Evolutionary conservation across 768 basidiomycete species (phyloP).

Genomic region (Collybiopsis confluens): DNA sequence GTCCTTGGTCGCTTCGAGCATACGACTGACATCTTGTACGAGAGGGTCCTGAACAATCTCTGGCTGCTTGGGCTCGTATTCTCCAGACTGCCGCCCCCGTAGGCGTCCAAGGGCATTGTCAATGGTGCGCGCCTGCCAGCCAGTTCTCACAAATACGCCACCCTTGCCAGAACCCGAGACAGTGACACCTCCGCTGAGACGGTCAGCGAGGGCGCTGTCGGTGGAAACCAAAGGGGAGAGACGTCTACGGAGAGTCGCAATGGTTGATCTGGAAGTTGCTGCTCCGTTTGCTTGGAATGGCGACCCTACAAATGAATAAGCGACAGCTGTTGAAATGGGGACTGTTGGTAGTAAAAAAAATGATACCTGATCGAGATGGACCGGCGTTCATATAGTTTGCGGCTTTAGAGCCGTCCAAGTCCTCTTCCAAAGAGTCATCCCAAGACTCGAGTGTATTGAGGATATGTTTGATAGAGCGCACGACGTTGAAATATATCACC

Average conservation of each 20-base stretch:
- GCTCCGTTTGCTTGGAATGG: slow-evolving; percentile 15
- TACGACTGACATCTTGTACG: slow-evolving; percentile 55
- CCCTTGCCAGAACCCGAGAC: slow-evolving; percentile 76
- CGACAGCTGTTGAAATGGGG: too few species aligned
- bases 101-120: slow-evolving; percentile 43
- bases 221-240: slow-evolving; percentile 57
- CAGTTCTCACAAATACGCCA: slow-evolving; percentile 71
- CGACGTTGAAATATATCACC: slow-evolving; percentile 73
- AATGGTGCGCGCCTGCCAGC: slow-evolving; percentile 73
- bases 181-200: slow-evolving; percentile 68
- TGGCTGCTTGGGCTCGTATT: slow-evolving; percentile 27
- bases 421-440: slow-evolving; percentile 58
- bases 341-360: slow-evolving; percentile 24
- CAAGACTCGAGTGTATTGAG: slow-evolving; percentile 57
- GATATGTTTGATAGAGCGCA: slow-evolving; percentile 67
- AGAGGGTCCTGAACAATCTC: slow-evolving; percentile 38
- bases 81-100: slow-evolving; percentile 14
- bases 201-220: slow-evolving; percentile 63
- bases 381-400: not conserved
- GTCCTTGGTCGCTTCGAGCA: slow-evolving; percentile 53
- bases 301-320: slow-evolving; percentile 15
- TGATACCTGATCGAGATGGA: slow-evolving; percentile 18
- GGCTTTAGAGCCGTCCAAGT: slow-evolving; percentile 19
- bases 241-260: slow-evolving; percentile 54
- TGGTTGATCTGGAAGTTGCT: slow-evolving; percentile 20